Evolutionary conservation across 768 basidiomycete genomes (phyloP).

Genomic region (Strobilomyces dryophilus): DNA sequence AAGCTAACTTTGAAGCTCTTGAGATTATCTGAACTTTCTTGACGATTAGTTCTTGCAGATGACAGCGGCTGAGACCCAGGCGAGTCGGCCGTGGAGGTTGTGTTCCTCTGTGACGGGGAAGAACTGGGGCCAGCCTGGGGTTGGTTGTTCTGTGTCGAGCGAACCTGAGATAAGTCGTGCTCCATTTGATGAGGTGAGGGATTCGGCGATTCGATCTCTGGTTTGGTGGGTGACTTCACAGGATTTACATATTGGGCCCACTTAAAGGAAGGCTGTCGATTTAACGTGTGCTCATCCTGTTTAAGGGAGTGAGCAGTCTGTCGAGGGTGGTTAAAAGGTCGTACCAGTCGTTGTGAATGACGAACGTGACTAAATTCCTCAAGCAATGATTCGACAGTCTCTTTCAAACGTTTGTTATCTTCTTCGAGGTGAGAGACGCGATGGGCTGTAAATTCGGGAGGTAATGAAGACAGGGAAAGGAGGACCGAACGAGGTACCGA

Average conservation of each 20-base stretch:
- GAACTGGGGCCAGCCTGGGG: constrained; percentile 7
- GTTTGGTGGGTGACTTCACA: constrained; percentile 76
- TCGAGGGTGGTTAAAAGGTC: constrained; percentile 1
- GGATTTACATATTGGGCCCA: constrained; percentile 83
- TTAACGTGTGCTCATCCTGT: constrained; percentile 44
- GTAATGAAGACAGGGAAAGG: not conserved
- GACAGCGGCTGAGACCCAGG: constrained; percentile 26
- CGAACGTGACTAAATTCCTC: constrained; percentile 57
- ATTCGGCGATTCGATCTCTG: constrained; percentile 70
- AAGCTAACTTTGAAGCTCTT: constrained; percentile 97
- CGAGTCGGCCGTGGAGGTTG: constrained; percentile 28
- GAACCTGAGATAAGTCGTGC: constrained; percentile 52
- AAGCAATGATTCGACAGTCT: constrained; percentile 55
- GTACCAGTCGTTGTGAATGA: constrained; percentile 27
- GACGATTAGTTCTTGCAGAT: constrained; percentile 41
- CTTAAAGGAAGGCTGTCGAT: constrained; percentile 79
- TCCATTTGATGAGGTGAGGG: constrained; percentile 76
- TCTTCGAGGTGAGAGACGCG: constrained; percentile 69
- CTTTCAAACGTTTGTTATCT: constrained; percentile 69
- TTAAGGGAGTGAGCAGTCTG: constrained; percentile 7
- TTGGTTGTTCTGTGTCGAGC: constrained; percentile 22
- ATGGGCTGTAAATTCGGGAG: constrained; percentile 45
- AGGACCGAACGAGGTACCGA: constrained; percentile 27
- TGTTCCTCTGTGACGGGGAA: constrained; percentile 30
- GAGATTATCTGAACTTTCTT: constrained; percentile 70